A percentile compares a stretch with the other conserved stretches of the same genome.
phyloP scores from a whole-genome alignment of 164 flowering plant genomes.

The Protea cynaroides region DNA sequence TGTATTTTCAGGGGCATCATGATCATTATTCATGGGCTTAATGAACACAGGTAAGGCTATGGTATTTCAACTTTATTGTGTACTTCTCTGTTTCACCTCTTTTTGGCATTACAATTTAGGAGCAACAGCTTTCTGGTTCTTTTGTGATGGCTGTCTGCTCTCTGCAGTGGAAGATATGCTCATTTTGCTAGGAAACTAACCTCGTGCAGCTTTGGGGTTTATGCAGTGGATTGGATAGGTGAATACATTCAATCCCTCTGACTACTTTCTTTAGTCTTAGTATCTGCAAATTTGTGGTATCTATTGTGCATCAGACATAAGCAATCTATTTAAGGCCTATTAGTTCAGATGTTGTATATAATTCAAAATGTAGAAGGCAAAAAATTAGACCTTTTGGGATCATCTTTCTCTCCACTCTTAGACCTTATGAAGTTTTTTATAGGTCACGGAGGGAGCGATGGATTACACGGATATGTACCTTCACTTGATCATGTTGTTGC shows the following conservation, averaged over 20 bases:
- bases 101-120: not conserved
- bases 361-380: no score
- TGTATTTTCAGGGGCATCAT: constrained; percentile 70
- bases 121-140: not conserved
- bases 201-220: constrained; percentile 72
- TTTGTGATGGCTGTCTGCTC: constrained; percentile 16
- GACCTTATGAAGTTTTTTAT: not conserved
- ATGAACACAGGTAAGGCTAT: constrained; percentile 79
- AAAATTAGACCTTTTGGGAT: not conserved
- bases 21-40: constrained; percentile 91
- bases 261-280: not conserved
- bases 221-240: constrained; percentile 99
- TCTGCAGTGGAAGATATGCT: constrained; percentile 89
- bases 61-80: not conserved
- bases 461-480: constrained; percentile 97
- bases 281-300: not conserved
- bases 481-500: constrained; percentile 95
- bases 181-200: constrained; percentile 82
- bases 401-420: not conserved
- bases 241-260: not conserved
- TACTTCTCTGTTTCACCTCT: not conserved
- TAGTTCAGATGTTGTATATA: no score
- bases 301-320: not conserved
- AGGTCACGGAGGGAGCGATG: constrained; percentile 99
- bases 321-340: no score